Conservation (phyloP, 805 yeast genomes). For the Wickerhamomyces alni region DNA sequence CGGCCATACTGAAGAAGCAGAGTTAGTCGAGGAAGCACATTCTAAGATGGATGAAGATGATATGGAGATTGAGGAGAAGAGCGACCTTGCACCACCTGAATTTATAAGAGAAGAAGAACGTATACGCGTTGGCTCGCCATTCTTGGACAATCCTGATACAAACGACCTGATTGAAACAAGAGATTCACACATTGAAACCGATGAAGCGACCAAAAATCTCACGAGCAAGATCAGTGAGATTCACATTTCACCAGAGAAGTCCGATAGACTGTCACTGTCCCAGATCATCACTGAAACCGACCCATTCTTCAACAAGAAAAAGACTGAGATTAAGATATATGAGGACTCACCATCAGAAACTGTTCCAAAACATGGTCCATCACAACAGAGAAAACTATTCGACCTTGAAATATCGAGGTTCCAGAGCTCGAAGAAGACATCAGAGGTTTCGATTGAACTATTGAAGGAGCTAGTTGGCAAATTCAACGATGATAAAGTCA, state of each 20-base stretch:
- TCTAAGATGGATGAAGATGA: too few relatives aligned
- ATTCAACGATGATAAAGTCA: conserved; percentile 13
- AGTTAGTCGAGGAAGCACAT: too few relatives aligned
- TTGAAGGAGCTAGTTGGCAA: conserved; percentile 5
- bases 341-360: conserved; percentile 14
- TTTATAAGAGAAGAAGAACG: conserved; percentile 1
- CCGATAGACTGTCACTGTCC: conserved; percentile 14
- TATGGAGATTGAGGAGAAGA: too few relatives aligned
- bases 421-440: conserved; percentile 1
- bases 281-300: conserved; percentile 17
- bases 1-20: too few relatives aligned
- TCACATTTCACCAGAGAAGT: conserved; percentile 22
- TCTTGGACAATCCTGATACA: conserved; percentile 14
- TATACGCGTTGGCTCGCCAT: conserved; percentile 14
- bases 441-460: conserved; percentile 7
- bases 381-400: conserved; percentile 10
- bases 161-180: conserved; percentile 5
- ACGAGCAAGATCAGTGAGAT: conserved; percentile 17
- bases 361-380: background rate
- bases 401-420: conserved; percentile 14
- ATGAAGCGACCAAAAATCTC: conserved; percentile 16
- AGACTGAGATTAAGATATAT: conserved; percentile 17
- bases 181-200: conserved; percentile 3
- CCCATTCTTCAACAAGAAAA: conserved; percentile 18
- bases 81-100: too few relatives aligned